Evolutionary conservation across 2,329 filamentous ascomycete species (phyloP).

Genomic region (Hansfordia pulvinata): DNA sequence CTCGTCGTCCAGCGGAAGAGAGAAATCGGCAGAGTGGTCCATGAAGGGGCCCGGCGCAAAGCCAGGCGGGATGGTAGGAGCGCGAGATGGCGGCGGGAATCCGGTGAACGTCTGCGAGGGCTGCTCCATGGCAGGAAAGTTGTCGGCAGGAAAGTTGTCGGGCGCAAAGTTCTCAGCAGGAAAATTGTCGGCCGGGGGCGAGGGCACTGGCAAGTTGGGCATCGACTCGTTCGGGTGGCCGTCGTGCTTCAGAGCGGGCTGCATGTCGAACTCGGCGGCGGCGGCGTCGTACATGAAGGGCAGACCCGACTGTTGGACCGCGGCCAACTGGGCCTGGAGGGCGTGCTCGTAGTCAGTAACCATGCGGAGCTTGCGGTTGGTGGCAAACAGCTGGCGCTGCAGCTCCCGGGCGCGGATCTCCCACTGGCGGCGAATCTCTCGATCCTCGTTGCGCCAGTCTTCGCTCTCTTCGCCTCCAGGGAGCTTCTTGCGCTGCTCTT

Average conservation of each 20-base stretch:
- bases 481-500: slow-evolving; percentile 53
- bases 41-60: slow-evolving; percentile 41
- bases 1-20: slow-evolving; percentile 39
- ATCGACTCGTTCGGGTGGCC: slow-evolving; percentile 34
- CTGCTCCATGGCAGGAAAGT: too few species aligned
- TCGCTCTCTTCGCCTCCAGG: slow-evolving; percentile 49
- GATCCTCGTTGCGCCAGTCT: slow-evolving; percentile 36
- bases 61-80: slow-evolving; percentile 26
- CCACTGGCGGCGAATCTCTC: slow-evolving; percentile 41
- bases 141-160: slow-evolving; percentile 26
- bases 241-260: slow-evolving; percentile 28
- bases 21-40: slow-evolving; percentile 28
- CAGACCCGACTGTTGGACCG: slow-evolving; percentile 25
- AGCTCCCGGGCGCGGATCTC: slow-evolving; percentile 37
- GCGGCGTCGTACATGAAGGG: slow-evolving; percentile 31
- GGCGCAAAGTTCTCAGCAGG: slow-evolving; percentile 23
- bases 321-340: slow-evolving; percentile 31
- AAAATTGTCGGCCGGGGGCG: slow-evolving; percentile 28
- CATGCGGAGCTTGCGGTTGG: slow-evolving; percentile 30
- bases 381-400: slow-evolving; percentile 31
- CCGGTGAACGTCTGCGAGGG: slow-evolving; percentile 38
- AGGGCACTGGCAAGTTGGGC: slow-evolving; percentile 24
- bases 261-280: slow-evolving; percentile 32
- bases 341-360: slow-evolving; percentile 32
- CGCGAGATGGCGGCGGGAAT: slow-evolving; percentile 25